Evolutionary conservation across 495 filamentous ascomycete species (phyloP), one percentile per base, ranked within the genome.

Genomic region (Baudoinia panamericana): DNA sequence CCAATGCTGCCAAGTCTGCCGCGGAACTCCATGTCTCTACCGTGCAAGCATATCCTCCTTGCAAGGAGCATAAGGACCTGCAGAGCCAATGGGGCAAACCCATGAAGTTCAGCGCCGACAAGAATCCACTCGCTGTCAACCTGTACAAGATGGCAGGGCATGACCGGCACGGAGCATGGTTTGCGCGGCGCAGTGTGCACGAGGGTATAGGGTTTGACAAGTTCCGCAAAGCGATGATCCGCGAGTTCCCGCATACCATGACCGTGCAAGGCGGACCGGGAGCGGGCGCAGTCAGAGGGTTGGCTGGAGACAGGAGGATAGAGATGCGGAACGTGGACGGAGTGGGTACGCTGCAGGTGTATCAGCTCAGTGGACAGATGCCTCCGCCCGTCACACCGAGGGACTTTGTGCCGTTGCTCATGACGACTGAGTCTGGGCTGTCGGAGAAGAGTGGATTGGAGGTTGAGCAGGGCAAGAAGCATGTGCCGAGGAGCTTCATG

Each of bases 91-190:
- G 88, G 88, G 71, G 75, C 32, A 93, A 90, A 51, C 80, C 82
- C 8, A 59, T 84, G 47, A 92, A 85, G 56, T 51, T 86, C 36
- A 67, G 60, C 21, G 51, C 67, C 0, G 75, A 69, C 45, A 79
- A 88, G 5, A 93, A 90, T 50, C 84, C 83, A 5, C 62, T 84
- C 9, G 76, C 70, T 0, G 72, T 95, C 13, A 62, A 67, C 17
- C 72, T 95, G 10, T 93, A 85, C 61, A 95, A 92, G 55, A 64
- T 90, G 19, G 57, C 65, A 0, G 75, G 78, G 0, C 75, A 78
- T 41, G 90, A 95, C 53, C 80, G 85, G 2, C 78, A 78, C 33
- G 90, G 88, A 0, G 67, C 75, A 3, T 96, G 88, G 88, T 96
- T 95, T 60, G 84, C 82, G 8, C 61, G 90, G 40, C 67, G 84